Evolutionary conservation across 2,329 filamentous ascomycete species (phyloP).

Genomic region (Arachnopeziza araneosa): DNA sequence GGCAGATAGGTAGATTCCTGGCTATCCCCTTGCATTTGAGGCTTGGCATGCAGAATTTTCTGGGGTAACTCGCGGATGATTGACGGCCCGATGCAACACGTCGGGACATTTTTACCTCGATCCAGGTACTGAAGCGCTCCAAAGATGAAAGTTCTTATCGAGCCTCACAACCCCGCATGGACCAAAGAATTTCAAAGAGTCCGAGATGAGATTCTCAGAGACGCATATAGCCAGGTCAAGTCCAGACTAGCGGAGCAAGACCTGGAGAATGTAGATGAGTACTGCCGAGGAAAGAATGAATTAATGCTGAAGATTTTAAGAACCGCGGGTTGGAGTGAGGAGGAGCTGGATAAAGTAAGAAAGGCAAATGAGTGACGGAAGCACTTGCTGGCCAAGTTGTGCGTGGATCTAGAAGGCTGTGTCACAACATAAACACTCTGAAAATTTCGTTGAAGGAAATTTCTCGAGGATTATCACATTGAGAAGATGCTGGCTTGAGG

Average conservation of each 20-base stretch:
- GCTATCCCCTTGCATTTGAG: no score
- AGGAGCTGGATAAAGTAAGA: constrained; percentile 16
- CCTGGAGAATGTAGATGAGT: constrained; percentile 10
- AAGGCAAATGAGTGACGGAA: constrained; percentile 8
- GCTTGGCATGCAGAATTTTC: neutral
- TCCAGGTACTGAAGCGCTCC: neutral
- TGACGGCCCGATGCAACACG: neutral
- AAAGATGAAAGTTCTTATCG: constrained; percentile 13
- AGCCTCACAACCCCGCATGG: constrained; percentile 16
- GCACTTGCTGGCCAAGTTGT: neutral
- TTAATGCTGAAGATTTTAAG: constrained; percentile 20
- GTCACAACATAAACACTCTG: no score
- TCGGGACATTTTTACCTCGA: no score
- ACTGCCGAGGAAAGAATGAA: constrained; percentile 17
- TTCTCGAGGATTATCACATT: neutral
- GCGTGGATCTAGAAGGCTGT: neutral
- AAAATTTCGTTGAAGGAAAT: neutral
- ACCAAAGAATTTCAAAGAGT: constrained; percentile 7
- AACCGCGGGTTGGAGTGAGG: constrained; percentile 16
- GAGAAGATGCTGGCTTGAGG: neutral
- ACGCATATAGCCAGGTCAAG: constrained; percentile 23
- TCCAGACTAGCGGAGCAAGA: constrained; percentile 10
- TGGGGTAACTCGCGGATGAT: neutral
- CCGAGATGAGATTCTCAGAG: constrained; percentile 27
- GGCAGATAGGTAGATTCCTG: no score